These are phyloP conservation scores for Leishmania martiniquensis DNA, from an alignment of 208 protist species.

Conservation along the genomic window DNA sequence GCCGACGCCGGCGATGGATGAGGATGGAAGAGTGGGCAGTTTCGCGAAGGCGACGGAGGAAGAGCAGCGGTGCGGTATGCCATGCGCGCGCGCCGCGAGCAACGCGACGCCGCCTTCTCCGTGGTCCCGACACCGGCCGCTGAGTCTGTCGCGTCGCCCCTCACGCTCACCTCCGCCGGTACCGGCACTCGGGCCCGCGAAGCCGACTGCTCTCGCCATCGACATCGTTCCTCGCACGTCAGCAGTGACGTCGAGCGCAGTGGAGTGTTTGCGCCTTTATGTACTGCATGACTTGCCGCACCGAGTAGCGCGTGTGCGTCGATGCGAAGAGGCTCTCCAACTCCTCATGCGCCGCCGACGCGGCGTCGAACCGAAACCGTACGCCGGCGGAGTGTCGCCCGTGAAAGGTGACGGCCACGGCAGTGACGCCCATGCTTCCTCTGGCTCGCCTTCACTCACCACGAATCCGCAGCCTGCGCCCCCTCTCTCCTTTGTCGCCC, in stretches of 20 bases:
- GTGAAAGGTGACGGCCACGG: not conserved
- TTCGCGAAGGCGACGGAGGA: not conserved
- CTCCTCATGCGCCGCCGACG: not conserved
- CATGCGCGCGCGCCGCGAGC: not conserved
- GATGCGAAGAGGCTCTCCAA: slow-evolving; percentile 19
- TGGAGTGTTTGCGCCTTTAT: slow-evolving; percentile 23
- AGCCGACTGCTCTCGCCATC: not conserved
- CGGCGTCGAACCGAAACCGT: not conserved
- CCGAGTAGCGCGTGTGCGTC: slow-evolving; percentile 25
- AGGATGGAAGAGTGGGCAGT: not conserved
- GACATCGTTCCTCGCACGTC: not conserved
- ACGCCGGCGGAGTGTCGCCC: not conserved
- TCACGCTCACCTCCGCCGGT: slow-evolving; percentile 15
- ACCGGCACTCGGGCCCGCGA: not conserved
- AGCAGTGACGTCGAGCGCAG: not conserved
- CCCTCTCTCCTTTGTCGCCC: slow-evolving; percentile 27
- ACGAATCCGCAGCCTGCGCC: not conserved
- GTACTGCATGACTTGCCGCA: slow-evolving; percentile 46
- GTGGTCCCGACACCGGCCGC: slow-evolving; percentile 24
- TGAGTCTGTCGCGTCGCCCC: slow-evolving; percentile 27
- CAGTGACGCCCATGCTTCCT: not conserved
- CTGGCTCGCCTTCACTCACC: not conserved
- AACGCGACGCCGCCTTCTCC: not conserved
- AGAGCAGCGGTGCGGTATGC: not conserved
- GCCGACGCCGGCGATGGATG: not conserved